phyloP scores from a whole-genome alignment of 1,284 basidiomycete species.

The Pseudozyma thailandica region DNA sequence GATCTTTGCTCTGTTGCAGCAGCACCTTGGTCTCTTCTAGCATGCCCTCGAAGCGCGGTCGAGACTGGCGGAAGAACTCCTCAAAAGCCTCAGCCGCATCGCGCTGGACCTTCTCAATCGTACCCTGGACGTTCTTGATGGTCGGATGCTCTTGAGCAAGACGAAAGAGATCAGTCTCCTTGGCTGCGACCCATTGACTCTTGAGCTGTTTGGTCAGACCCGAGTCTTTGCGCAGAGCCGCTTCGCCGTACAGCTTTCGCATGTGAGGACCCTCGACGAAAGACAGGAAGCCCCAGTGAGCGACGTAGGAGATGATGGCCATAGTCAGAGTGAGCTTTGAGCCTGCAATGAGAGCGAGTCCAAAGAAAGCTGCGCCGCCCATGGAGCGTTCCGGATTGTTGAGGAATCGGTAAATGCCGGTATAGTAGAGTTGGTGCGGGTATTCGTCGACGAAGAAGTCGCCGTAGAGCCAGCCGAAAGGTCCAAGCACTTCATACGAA shows the following conservation, averaged over 20 bases:
- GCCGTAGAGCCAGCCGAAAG: conserved; percentile 62
- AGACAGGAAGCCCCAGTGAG: conserved; percentile 69
- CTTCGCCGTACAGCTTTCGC: conserved; percentile 90
- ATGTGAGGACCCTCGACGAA: conserved; percentile 82
- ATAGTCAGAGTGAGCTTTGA: conserved; percentile 84
- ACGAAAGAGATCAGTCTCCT: conserved; percentile 72
- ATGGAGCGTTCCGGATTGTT: conserved; percentile 92
- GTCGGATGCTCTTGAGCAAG: conserved; percentile 67
- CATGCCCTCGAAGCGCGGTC: conserved; percentile 64
- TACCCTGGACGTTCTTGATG: conserved; percentile 88
- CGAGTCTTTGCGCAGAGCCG: conserved; percentile 87
- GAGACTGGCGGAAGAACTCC: conserved; percentile 81
- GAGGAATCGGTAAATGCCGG: conserved; percentile 89
- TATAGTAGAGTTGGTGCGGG: conserved; percentile 89
- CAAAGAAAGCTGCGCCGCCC: conserved; percentile 94
- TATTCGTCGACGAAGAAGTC: conserved; percentile 96
- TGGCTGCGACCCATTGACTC: conserved; percentile 77
- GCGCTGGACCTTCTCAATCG: conserved; percentile 92
- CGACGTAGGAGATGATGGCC: conserved; percentile 83
- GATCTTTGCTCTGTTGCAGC: conserved; percentile 88
- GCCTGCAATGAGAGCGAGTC: conserved; percentile 87
- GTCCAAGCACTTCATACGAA: conserved; percentile 89
- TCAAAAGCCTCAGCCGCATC: conserved; percentile 90
- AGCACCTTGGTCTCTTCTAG: conserved; percentile 91
- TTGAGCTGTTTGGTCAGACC: conserved; percentile 97